phyloP scores from a whole-genome alignment of 1,284 basidiomycete species.

The Rugiboletus extremiorientalis region DNA sequence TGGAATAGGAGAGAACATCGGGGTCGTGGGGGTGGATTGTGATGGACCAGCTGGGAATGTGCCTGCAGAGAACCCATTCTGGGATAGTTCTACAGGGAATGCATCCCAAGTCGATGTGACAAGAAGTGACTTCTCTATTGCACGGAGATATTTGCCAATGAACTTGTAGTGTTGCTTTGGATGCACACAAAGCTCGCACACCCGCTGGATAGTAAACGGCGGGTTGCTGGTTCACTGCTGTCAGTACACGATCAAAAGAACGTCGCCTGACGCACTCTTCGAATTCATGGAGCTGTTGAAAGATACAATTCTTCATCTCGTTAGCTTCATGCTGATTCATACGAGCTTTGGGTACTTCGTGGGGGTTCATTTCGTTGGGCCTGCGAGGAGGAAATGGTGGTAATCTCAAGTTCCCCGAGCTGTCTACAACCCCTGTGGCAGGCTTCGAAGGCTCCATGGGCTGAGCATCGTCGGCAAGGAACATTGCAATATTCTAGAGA shows the following conservation, averaged over 20 bases:
- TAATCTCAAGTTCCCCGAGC: slow-evolving; percentile 68
- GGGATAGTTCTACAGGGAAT: slow-evolving; percentile 57
- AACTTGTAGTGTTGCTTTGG: slow-evolving; percentile 76
- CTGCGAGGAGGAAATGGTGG: slow-evolving; percentile 76
- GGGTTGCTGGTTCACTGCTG: slow-evolving; percentile 47
- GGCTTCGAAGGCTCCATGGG: slow-evolving; percentile 15
- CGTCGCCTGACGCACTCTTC: slow-evolving; percentile 55
- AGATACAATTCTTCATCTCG: slow-evolving; percentile 59
- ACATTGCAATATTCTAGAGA: slow-evolving; percentile 57
- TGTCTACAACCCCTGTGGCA: slow-evolving; percentile 21
- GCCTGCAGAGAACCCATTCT: slow-evolving; percentile 41
- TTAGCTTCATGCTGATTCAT: slow-evolving; percentile 66
- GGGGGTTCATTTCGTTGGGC: slow-evolving; percentile 47
- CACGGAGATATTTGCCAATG: slow-evolving; percentile 89
- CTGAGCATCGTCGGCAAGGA: slow-evolving; percentile 46
- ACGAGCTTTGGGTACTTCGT: slow-evolving; percentile 56
- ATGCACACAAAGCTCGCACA: slow-evolving; percentile 80
- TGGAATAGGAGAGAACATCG: slow-evolving; percentile 81
- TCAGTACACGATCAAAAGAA: slow-evolving; percentile 13
- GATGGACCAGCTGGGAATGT: slow-evolving; percentile 44
- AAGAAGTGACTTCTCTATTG: slow-evolving; percentile 81
- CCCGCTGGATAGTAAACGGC: slow-evolving; percentile 91
- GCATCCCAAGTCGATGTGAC: slow-evolving; percentile 81
- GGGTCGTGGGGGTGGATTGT: slow-evolving; percentile 63
- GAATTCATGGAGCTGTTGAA: slow-evolving; percentile 72